phyloP scores from a whole-genome alignment of 345 rosid genomes.

The Gossypium rotundifolium region DNA sequence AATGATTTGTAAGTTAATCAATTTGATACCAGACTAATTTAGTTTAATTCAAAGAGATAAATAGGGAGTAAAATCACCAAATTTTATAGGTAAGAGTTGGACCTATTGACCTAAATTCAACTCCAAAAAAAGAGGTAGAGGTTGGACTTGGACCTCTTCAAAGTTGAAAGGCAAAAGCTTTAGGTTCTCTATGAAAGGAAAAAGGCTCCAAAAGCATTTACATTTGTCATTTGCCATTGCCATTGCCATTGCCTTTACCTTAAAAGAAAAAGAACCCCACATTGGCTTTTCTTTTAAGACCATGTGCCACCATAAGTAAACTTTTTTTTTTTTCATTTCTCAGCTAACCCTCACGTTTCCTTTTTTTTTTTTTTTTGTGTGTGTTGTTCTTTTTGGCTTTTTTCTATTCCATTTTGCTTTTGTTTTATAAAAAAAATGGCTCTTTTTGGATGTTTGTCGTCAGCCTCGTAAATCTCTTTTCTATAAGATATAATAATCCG shows the following conservation, averaged over 20 bases:
- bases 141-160: conserved; percentile 10
- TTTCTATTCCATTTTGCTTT: conserved; percentile 10
- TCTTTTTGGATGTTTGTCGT: conserved; percentile 42
- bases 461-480: conserved; percentile 9
- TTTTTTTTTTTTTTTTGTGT: not conserved
- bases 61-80: too few relatives aligned
- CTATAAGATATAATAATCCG: too few relatives aligned
- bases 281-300: conserved; percentile 16
- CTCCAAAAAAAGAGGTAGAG: not conserved
- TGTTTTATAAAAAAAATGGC: not conserved
- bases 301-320: conserved; percentile 9
- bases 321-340: not conserved
- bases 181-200: too few relatives aligned
- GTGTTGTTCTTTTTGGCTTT: conserved; percentile 18
- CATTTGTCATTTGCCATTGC: not conserved
- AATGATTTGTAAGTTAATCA: too few relatives aligned
- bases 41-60: too few relatives aligned
- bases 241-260: conserved; percentile 5
- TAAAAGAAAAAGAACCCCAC: conserved; percentile 13
- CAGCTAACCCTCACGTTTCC: conserved; percentile 18
- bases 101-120: not conserved
- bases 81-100: conserved; percentile 19
- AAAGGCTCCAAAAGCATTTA: not conserved
- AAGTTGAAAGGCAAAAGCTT: conserved; percentile 1
- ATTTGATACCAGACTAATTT: rapidly evolving